Conservation (phyloP, 2,329 filamentous ascomycete genomes). For the Cadophora luteo-olivacea region DNA sequence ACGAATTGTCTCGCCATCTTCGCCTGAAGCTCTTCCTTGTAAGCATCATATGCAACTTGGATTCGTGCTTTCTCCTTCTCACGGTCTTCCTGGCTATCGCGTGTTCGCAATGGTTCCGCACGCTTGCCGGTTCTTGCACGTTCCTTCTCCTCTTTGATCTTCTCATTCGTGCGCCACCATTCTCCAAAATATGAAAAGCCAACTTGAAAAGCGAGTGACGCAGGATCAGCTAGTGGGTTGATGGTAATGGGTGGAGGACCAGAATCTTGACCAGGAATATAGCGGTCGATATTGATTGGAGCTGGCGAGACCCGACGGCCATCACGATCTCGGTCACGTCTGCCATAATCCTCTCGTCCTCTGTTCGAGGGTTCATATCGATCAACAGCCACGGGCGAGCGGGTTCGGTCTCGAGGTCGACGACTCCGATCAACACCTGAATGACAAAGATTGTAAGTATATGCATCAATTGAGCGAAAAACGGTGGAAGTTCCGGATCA, state of each 20-base stretch:
- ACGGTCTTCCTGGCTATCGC: slow-evolving; percentile 74
- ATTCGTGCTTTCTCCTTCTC: slow-evolving; percentile 82
- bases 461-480: slow-evolving; percentile 19
- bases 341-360: slow-evolving; percentile 70
- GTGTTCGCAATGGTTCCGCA: slow-evolving; percentile 66
- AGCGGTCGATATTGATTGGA: slow-evolving; percentile 80
- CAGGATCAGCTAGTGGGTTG: slow-evolving; percentile 76
- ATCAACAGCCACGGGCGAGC: slow-evolving; percentile 74
- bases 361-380: slow-evolving; percentile 76
- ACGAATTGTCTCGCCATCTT: slow-evolving; percentile 92
- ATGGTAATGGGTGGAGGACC: slow-evolving; percentile 55
- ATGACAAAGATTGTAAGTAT: slow-evolving; percentile 37
- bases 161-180: slow-evolving; percentile 85
- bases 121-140: slow-evolving; percentile 72
- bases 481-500: background rate
- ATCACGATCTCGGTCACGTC: slow-evolving; percentile 61
- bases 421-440: slow-evolving; percentile 62
- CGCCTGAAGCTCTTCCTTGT: slow-evolving; percentile 72
- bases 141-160: slow-evolving; percentile 83
- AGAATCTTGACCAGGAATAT: slow-evolving; percentile 76
- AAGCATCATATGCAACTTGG: slow-evolving; percentile 70
- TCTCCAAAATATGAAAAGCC: slow-evolving; percentile 87
- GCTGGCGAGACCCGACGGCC: slow-evolving; percentile 64
- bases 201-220: slow-evolving; percentile 78
- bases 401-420: slow-evolving; percentile 65